Evolutionary conservation across 192 early-diverging fungal genomes (phyloP).

Genomic region (Martensiomyces pterosporus): DNA sequence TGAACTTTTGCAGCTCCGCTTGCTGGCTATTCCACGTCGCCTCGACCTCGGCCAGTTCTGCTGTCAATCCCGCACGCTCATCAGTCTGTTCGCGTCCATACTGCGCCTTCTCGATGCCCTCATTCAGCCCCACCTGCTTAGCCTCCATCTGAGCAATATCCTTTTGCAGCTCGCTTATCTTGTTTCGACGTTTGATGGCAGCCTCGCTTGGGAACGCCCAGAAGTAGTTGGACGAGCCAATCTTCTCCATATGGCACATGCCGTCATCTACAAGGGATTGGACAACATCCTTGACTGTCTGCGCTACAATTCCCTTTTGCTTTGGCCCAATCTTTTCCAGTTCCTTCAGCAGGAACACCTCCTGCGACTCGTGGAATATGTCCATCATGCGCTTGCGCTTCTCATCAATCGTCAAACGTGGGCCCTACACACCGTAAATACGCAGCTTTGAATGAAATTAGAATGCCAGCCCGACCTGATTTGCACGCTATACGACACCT

Average conservation of each 20-base stretch:
- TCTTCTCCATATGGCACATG: slow-evolving; percentile 75
- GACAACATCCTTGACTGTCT: slow-evolving; percentile 80
- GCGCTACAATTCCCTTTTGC: slow-evolving; percentile 73
- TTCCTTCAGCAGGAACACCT: slow-evolving; percentile 78
- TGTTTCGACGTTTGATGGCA: slow-evolving; percentile 48
- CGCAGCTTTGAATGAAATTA: too few relatives aligned
- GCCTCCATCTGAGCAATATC: slow-evolving; percentile 50
- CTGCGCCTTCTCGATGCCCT: slow-evolving; percentile 47
- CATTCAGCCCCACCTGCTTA: slow-evolving; percentile 46
- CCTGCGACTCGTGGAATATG: slow-evolving; percentile 58
- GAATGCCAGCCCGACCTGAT: too few relatives aligned
- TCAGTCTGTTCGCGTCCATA: slow-evolving; percentile 64
- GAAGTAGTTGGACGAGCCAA: slow-evolving; percentile 85
- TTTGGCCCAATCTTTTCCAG: slow-evolving; percentile 80
- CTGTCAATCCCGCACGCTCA: slow-evolving; percentile 52
- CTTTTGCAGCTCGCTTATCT: slow-evolving; percentile 48
- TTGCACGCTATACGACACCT: too few relatives aligned
- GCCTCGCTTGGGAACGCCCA: slow-evolving; percentile 86
- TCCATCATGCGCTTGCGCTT: slow-evolving; percentile 57
- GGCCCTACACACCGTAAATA: slow-evolving; percentile 17
- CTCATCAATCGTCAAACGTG: slow-evolving; percentile 46
- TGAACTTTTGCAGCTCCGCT: slow-evolving; percentile 60
- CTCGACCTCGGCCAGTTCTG: slow-evolving; percentile 54
- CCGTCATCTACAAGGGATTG: slow-evolving; percentile 79
- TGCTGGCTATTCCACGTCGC: slow-evolving; percentile 34